Evolutionary conservation across 2,329 filamentous ascomycete species (phyloP).

Genomic region (Sporothrix euskadiensis): DNA sequence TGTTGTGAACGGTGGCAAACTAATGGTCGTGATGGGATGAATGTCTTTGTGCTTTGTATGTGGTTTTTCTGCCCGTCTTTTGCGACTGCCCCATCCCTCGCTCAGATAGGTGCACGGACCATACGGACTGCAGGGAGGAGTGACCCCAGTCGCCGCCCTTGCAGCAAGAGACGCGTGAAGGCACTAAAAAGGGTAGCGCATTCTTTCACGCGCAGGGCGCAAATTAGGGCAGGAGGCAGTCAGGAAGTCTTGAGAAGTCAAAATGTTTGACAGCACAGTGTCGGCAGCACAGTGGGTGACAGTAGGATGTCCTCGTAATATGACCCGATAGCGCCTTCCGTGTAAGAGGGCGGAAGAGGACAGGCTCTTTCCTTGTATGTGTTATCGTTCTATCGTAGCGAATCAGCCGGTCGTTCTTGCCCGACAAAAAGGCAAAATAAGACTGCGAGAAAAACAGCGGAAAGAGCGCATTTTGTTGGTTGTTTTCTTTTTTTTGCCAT

Average conservation of each 20-base stretch:
- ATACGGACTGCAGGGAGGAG: slow-evolving; percentile 5
- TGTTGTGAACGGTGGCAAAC: slow-evolving; percentile 14
- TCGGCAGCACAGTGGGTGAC: neutral
- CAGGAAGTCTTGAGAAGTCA: neutral
- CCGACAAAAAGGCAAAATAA: neutral
- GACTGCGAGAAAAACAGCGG: neutral
- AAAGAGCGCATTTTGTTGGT: neutral
- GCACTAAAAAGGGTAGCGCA: slow-evolving; percentile 17
- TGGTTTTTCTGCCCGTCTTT: slow-evolving; percentile 5
- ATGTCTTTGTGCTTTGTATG: slow-evolving; percentile 1
- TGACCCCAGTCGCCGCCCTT: slow-evolving; percentile 4
- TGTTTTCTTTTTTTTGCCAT: neutral
- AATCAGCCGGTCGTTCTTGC: neutral
- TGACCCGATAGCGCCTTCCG: neutral
- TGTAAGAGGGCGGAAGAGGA: neutral
- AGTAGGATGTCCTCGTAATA: neutral
- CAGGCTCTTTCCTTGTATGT: slow-evolving; percentile 1
- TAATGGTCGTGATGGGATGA: neutral
- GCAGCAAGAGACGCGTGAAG: slow-evolving; percentile 12
- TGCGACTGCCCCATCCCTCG: slow-evolving; percentile 4
- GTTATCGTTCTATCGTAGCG: slow-evolving; percentile 1
- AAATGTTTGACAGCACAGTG: neutral
- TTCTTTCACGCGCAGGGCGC: neutral
- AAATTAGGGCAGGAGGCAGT: neutral
- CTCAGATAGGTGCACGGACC: slow-evolving; percentile 18